These are phyloP conservation scores for Chrysosporium queenslandicum DNA, from an alignment of 2,329 filamentous ascomycete genomes.

Conservation along the genomic window DNA sequence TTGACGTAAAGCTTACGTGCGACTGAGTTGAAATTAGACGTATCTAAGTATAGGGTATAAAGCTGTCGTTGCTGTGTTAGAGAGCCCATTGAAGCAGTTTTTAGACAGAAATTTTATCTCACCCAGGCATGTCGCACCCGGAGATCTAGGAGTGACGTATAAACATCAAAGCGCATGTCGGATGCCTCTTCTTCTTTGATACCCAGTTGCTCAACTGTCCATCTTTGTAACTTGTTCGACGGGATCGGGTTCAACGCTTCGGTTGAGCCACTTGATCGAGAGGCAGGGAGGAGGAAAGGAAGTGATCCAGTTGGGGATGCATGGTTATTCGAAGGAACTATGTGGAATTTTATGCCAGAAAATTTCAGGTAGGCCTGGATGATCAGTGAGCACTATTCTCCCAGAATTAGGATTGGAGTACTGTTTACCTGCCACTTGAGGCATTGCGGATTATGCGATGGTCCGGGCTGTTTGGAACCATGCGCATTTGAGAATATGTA, in stretches of 20 bases:
- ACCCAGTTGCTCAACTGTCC: constrained; percentile 47
- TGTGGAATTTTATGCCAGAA: constrained; percentile 55
- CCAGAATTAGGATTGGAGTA: not conserved
- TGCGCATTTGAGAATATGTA: constrained; percentile 64
- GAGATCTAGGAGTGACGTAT: constrained; percentile 65
- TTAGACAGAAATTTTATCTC: constrained; percentile 17
- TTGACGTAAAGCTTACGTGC: constrained; percentile 62
- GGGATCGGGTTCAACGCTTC: constrained; percentile 43
- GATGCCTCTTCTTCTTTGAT: constrained; percentile 41
- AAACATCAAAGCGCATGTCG: constrained; percentile 47
- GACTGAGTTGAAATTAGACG: constrained; percentile 54
- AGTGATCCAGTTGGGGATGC: constrained; percentile 81
- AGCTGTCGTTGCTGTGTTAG: constrained; percentile 43
- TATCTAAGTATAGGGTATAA: constrained; percentile 68
- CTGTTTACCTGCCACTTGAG: constrained; percentile 89
- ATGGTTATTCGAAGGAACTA: constrained; percentile 75
- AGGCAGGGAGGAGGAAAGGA: constrained; percentile 65
- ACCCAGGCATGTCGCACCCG: constrained; percentile 76
- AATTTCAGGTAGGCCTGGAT: constrained; percentile 72
- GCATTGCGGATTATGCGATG: constrained; percentile 86
- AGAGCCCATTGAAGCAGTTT: constrained; percentile 5
- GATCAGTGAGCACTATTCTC: not conserved
- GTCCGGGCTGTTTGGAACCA: constrained; percentile 51
- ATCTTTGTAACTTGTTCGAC: constrained; percentile 59
- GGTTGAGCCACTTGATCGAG: constrained; percentile 23